phyloP scores from a whole-genome alignment of 345 rosid species.

The Bruguiera gymnorhiza region DNA sequence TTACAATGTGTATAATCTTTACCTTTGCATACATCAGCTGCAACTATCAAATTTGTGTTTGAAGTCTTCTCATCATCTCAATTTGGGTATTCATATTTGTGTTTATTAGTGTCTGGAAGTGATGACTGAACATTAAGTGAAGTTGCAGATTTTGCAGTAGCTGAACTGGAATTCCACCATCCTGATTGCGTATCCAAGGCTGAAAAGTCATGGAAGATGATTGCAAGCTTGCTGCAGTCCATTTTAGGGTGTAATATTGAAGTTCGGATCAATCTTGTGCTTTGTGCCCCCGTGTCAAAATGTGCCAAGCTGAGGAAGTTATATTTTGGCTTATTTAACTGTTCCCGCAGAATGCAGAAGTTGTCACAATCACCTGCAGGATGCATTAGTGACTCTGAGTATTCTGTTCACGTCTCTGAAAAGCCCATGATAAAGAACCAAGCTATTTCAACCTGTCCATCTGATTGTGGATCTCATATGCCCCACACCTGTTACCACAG shows the following conservation, averaged over 20 bases:
- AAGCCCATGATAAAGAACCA: conserved; percentile 37
- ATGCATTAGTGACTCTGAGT: conserved; percentile 41
- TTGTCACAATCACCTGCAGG: conserved; percentile 33
- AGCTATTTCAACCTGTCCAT: conserved; percentile 29
- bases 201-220: conserved; percentile 89
- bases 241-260: conserved; percentile 84
- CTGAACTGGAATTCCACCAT: conserved; percentile 65
- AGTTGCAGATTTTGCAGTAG: conserved; percentile 68
- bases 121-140: conserved; percentile 6
- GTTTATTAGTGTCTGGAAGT: background rate
- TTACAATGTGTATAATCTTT: too few relatives aligned
- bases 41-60: too few relatives aligned
- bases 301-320: conserved; percentile 46
- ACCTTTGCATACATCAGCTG: too few relatives aligned
- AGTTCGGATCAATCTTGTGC: conserved; percentile 63
- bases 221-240: conserved; percentile 79
- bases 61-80: too few relatives aligned
- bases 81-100: too few relatives aligned
- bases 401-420: conserved; percentile 44
- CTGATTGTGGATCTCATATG: conserved; percentile 35
- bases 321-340: conserved; percentile 64
- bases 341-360: conserved; percentile 63
- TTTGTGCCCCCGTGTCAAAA: conserved; percentile 45
- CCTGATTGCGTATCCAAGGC: conserved; percentile 61
- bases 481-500: conserved; percentile 28